Base-by-base conservation (phyloP, 768 basidiomycete genomes). In the Leccinellum albellum region DNA sequence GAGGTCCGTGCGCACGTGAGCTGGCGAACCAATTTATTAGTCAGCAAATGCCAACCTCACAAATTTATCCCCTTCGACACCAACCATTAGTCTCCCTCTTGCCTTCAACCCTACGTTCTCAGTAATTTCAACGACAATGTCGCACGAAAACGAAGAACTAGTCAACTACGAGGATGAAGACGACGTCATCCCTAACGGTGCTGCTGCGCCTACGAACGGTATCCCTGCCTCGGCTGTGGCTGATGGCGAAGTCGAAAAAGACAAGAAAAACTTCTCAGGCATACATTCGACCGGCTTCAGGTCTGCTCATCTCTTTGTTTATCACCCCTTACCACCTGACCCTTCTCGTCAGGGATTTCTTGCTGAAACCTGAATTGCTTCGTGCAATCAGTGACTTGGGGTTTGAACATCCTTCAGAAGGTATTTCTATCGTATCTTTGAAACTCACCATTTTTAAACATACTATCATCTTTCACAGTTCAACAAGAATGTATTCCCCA, bases 401-500 rank as follows among this genome's bases (percentile, higher is more conserved):
- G 73, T 99, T 99, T 69, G 97, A 99, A 75, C 97, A 99, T 77
- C 97, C 97, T 54, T 98, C 96, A 51, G 97, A 99, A 83, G 97
- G 97, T 97, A 64, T 55, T 67, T 53, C 9, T 26, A 6, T 50
- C 6, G 8, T 20, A 50, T 6, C 8, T 13, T 21, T n/a, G 37
- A 23, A 35, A 9, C 2, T 32, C 29, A 17, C 54, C 51, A 47
- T 46, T 15, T 56, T 58, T 47, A 54, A 10, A 42, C 54, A 35
- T 28, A 46, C 17, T 5, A 8, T 21, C 40, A n/a, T n/a, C n/a
- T n/a, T 51, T 60, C 15, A 8, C 67, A 98, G 97, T 99, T 61
- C 97, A 99, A 79, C 97, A 99, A 80, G 97, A 99, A 80, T 98
- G 97, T 75, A 98, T 99, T 66, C 97, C 97, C 46, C 97, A 99